Evolutionary conservation across 768 basidiomycete species (phyloP), one percentile per base, ranked within the genome.

Genomic region (Russula compacta): DNA sequence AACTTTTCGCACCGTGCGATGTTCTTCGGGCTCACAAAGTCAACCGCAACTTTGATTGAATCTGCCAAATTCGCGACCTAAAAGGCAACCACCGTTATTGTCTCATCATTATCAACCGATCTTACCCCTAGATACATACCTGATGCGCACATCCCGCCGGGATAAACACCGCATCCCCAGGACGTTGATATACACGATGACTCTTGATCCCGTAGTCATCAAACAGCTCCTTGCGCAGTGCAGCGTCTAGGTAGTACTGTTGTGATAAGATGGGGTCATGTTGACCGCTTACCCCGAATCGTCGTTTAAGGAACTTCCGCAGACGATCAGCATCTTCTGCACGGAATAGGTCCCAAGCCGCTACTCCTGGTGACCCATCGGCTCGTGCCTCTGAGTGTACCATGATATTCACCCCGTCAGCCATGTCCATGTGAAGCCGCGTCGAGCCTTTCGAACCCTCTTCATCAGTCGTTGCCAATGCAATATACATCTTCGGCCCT

Each of bases 11-110:
- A 98, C 38, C 92, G 82, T 51, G 75, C 77, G 42, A 98, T 85
- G 70, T 95, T 97, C 76, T 97, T 91, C 46, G 93, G 87, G 77
- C 88, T 91, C 65, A 97, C 92, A 72, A 93, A 98, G 73, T 98
- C 95, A 68, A 88, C 81, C 33, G 95, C 94, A 54, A 97, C 91
- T 75, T 98, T 98, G 76, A 98, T 85, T 69, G 91, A 95, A 72
- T 97, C 93, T n/a, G 92, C 81, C 53, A 94, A 74, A 71, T 98
- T 97, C 67, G 89, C 88, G 9, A 97, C 94, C 85, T 95, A 67
- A 19, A 66, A 67, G 11, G 9, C 9, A 11, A 46, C 17, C 24
- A 35, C 17, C 54, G 50, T 36, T n/a, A 29, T 29, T 19, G 6
- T n/a, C 42, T 10, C 24, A 29, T 39, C 29, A 59, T 3, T 58